A percentile compares a stretch with the other conserved stretches of the same genome.
Evolutionary conservation across 306 rosid genomes (phyloP).

Genomic region (Rubus idaeus): DNA sequence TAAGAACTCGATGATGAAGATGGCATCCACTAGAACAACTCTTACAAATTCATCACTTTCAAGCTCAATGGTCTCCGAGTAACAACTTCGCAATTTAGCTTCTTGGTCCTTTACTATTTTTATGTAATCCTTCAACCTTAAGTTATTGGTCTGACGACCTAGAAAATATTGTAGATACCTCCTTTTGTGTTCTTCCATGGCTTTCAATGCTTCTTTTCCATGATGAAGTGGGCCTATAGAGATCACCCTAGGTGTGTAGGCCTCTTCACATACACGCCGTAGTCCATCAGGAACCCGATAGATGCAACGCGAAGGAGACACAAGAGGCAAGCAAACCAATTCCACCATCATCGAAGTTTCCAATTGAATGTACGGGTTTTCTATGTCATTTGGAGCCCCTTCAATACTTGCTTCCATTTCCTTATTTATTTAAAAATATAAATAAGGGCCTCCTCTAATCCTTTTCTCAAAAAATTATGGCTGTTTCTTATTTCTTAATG

Average conservation of each 20-base stretch:
- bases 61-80: neutral
- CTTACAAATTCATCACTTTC: constrained; percentile 10
- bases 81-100: neutral
- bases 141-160: neutral
- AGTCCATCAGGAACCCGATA: constrained; percentile 17
- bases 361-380: neutral
- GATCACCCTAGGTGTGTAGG: constrained; percentile 24
- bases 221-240: constrained; percentile 37
- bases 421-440: too few relatives aligned
- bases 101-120: neutral
- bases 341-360: neutral
- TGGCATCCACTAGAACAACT: constrained; percentile 23
- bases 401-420: too few relatives aligned
- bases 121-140: constrained; percentile 1
- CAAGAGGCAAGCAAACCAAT: constrained; percentile 1
- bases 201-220: constrained; percentile 8
- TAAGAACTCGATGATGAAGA: constrained; percentile 16
- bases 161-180: constrained; percentile 14
- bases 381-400: neutral
- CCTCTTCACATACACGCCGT: constrained; percentile 6
- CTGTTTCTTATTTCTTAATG: too few relatives aligned
- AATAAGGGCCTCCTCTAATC: too few relatives aligned
- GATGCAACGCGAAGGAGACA: constrained; percentile 20
- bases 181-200: constrained; percentile 28
- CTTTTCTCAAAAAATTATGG: too few relatives aligned